These are phyloP conservation scores for Eucalyptus polyanthemos DNA, from an alignment of 345 rosid species.

Conservation along the genomic window DNA sequence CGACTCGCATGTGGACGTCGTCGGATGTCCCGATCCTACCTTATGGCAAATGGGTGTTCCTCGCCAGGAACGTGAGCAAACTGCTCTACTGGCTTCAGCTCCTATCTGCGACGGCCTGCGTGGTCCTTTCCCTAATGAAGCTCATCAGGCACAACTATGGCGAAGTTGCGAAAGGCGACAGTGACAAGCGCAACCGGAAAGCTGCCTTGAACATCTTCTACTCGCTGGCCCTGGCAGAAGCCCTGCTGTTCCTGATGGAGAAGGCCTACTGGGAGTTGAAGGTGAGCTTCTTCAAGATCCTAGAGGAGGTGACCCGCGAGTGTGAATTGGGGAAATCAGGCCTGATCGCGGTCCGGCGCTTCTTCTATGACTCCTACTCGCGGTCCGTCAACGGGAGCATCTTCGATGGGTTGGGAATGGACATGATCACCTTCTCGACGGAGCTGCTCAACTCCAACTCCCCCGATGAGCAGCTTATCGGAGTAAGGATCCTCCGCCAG, in stretches of 20 bases:
- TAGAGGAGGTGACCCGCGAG: slow-evolving; percentile 60
- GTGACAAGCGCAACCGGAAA: slow-evolving; percentile 59
- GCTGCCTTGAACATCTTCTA: slow-evolving; percentile 69
- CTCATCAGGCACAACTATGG: slow-evolving; percentile 69
- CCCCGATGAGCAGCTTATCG: slow-evolving; percentile 80
- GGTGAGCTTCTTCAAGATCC: slow-evolving; percentile 23
- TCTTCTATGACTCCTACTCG: slow-evolving; percentile 86
- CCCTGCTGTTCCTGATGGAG: slow-evolving; percentile 68
- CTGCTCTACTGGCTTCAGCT: slow-evolving; percentile 87
- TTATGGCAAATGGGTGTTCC: slow-evolving; percentile 57
- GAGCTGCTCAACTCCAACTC: slow-evolving; percentile 65
- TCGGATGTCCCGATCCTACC: slow-evolving; percentile 80
- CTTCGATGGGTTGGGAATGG: slow-evolving; percentile 88
- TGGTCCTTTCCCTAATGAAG: slow-evolving; percentile 60
- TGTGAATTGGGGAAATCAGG: slow-evolving; percentile 66
- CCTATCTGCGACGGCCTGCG: slow-evolving; percentile 64
- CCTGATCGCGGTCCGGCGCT: slow-evolving; percentile 47
- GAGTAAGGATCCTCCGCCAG: slow-evolving; percentile 55
- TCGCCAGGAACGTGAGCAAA: slow-evolving; percentile 54
- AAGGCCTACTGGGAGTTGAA: slow-evolving; percentile 79
- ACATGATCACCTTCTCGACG: slow-evolving; percentile 62
- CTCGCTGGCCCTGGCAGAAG: slow-evolving; percentile 74
- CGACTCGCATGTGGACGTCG: slow-evolving; percentile 41
- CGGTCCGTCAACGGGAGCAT: slow-evolving; percentile 73
- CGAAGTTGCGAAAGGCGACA: slow-evolving; percentile 48